Percentiles rank a stretch among this genome's conserved stretches.
Conservation (phyloP, 106 monocot species). For the Xerophyta viscosa region DNA sequence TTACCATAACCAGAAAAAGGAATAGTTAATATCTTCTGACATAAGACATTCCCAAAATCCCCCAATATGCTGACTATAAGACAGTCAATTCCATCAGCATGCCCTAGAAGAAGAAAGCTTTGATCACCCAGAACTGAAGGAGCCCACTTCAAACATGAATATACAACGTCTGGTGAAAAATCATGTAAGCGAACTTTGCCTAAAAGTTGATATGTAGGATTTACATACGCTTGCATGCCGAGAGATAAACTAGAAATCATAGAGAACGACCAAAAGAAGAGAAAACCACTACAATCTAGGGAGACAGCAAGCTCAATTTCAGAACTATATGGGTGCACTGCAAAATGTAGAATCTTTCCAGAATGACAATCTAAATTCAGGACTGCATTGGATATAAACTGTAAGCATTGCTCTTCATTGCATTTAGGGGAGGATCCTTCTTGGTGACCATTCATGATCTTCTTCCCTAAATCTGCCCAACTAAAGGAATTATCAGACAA, state of each 20-base stretch:
- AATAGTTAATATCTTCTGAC: constrained; percentile 50
- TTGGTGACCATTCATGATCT: constrained; percentile 11
- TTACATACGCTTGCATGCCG: constrained; percentile 19
- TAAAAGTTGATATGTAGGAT: constrained; percentile 54
- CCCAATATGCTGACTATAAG: constrained; percentile 37
- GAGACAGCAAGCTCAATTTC: constrained; percentile 64
- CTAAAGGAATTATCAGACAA: constrained; percentile 43
- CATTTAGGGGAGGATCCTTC: constrained; percentile 9
- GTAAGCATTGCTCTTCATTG: constrained; percentile 28
- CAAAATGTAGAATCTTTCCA: constrained; percentile 53
- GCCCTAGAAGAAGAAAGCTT: constrained; percentile 65
- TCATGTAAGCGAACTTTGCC: constrained; percentile 37
- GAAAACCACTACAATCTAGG: constrained; percentile 65
- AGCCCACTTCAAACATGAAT: constrained; percentile 64
- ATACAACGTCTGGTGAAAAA: constrained; percentile 22
- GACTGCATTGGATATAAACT: constrained; percentile 21
- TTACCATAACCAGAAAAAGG: constrained; percentile 27
- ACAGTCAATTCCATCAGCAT: constrained; percentile 68
- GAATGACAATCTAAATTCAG: constrained; percentile 58
- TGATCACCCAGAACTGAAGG: constrained; percentile 55
- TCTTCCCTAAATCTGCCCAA: constrained; percentile 43
- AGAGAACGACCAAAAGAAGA: constrained; percentile 86
- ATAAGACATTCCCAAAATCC: constrained; percentile 25
- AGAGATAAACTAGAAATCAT: constrained; percentile 25
- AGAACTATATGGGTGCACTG: constrained; percentile 51